Conservation (phyloP, 106 monocot species). For the Acanthochlamys bracteata region DNA sequence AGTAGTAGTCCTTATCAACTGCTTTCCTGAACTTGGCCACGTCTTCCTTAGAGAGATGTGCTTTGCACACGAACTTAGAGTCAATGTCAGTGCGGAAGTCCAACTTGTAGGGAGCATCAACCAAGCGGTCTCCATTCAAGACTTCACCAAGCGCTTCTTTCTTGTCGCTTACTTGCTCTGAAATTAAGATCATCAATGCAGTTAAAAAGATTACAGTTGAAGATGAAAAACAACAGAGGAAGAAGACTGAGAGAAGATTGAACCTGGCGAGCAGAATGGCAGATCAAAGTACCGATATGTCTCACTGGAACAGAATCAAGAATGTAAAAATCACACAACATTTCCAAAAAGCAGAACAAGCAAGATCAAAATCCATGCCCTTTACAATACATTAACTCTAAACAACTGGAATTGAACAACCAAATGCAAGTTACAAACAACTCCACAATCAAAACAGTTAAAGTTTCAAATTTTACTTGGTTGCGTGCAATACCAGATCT, state of each 20-base stretch:
- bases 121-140: constrained; percentile 44
- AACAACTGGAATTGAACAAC: no score
- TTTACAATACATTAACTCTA: no score
- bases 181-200: background rate
- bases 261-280: constrained; percentile 66
- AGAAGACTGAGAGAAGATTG: background rate
- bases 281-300: constrained; percentile 70
- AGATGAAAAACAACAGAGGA: background rate
- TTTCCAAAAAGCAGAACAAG: background rate
- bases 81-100: constrained; percentile 32
- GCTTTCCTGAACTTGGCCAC: constrained; percentile 34
- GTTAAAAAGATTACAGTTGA: background rate
- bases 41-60: constrained; percentile 26
- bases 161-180: constrained; percentile 41
- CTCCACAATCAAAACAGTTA: no score
- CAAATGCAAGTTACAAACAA: no score
- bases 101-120: constrained; percentile 39
- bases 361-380: no score
- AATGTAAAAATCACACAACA: background rate
- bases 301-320: constrained; percentile 37
- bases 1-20: constrained; percentile 43
- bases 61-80: constrained; percentile 27
- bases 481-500: no score
- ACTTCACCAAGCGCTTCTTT: constrained; percentile 44
- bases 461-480: no score